phyloP scores from a whole-genome alignment of 2,329 filamentous ascomycete genomes.

The Cercospora brassicicola region DNA sequence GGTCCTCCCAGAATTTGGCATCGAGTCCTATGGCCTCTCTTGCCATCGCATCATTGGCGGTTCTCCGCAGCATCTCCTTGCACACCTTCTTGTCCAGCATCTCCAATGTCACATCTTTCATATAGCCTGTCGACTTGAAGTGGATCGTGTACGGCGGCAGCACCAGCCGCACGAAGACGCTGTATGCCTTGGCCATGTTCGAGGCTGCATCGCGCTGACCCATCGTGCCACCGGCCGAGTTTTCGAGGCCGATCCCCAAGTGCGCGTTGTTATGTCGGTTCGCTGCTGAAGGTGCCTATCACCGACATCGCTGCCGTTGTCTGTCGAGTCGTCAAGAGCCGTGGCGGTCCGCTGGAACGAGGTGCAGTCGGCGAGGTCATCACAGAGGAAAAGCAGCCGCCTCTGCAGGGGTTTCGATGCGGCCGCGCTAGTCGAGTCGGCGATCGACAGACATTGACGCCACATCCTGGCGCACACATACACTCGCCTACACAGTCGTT shows the following conservation, averaged over 20 bases:
- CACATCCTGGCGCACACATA: not conserved
- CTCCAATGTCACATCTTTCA: conserved; percentile 59
- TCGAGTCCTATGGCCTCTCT: conserved; percentile 60
- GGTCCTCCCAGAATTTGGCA: conserved; percentile 59
- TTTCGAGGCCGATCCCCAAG: not conserved
- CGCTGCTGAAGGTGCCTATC: not conserved
- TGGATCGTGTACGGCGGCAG: conserved; percentile 56
- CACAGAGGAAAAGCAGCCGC: not conserved
- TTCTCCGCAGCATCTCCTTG: conserved; percentile 61
- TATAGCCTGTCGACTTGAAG: conserved; percentile 61
- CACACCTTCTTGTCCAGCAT: conserved; percentile 56
- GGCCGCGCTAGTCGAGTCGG: not conserved
- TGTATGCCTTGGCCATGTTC: conserved; percentile 39
- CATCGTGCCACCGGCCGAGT: not conserved
- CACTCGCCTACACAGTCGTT: not conserved
- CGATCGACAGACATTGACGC: not conserved
- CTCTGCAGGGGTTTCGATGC: not conserved
- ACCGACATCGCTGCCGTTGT: not conserved
- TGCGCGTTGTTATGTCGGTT: conserved; percentile 3
- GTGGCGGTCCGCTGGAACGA: not conserved
- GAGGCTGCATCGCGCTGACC: conserved; percentile 8
- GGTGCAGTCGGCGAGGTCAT: not conserved
- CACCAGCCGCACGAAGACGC: conserved; percentile 48
- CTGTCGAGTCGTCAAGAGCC: not conserved
- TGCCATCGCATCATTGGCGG: conserved; percentile 53